These are phyloP conservation scores for Pythium coloratum DNA, from an alignment of 352 stramenopile species.

Conservation along the genomic window DNA sequence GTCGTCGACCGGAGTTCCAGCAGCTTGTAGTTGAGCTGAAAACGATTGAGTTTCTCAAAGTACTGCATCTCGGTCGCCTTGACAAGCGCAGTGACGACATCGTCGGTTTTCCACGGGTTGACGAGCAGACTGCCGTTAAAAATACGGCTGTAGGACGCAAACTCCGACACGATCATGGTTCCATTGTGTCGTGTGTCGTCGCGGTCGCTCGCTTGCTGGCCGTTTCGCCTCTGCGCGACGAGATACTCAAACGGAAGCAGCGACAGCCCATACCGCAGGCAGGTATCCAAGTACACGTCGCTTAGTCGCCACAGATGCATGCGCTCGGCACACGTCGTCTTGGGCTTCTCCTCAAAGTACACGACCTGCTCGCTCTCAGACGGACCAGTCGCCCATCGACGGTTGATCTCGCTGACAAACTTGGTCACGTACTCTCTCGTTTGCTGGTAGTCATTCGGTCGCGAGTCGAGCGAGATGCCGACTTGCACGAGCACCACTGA, in stretches of 20 bases:
- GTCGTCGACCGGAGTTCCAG: constrained; percentile 74
- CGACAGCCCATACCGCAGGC: constrained; percentile 63
- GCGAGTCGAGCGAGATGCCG: constrained; percentile 66
- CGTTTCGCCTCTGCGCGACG: constrained; percentile 57
- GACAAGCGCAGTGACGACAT: constrained; percentile 70
- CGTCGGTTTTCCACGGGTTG: constrained; percentile 96
- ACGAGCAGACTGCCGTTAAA: constrained; percentile 96
- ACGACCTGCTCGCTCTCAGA: constrained; percentile 46
- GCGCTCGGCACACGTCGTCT: constrained; percentile 66
- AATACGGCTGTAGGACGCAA: constrained; percentile 95
- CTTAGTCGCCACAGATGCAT: constrained; percentile 70
- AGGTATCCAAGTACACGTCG: constrained; percentile 72
- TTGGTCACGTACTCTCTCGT: constrained; percentile 90
- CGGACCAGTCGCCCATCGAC: constrained; percentile 38
- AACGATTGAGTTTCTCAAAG: constrained; percentile 72
- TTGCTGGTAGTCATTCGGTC: constrained; percentile 92
- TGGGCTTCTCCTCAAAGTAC: constrained; percentile 67
- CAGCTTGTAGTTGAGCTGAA: constrained; percentile 87
- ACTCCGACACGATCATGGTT: constrained; percentile 95
- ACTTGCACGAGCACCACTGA: constrained; percentile 82
- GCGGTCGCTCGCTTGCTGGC: constrained; percentile 31
- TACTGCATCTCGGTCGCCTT: constrained; percentile 76
- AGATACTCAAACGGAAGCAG: constrained; percentile 81
- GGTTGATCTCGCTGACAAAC: constrained; percentile 93
- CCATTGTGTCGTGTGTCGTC: constrained; percentile 54